phyloP scores from a whole-genome alignment of 2,329 filamentous ascomycete species.

The Domatiomyces globalis region DNA sequence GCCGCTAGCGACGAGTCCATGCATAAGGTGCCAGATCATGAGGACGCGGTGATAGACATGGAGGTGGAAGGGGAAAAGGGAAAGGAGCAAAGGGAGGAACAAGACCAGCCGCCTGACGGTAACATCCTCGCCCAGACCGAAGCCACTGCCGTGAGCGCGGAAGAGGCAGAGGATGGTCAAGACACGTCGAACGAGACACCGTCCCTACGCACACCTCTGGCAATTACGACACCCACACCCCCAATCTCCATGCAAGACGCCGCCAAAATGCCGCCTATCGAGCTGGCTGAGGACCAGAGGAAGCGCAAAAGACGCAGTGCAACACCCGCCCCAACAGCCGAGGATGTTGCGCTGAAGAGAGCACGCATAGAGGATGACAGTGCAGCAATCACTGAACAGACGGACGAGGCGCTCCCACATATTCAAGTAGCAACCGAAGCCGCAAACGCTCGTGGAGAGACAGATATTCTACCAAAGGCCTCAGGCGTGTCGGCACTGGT shows the following conservation, averaged over 20 bases:
- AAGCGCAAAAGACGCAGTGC: slow-evolving; percentile 55
- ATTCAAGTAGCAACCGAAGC: too few relatives aligned
- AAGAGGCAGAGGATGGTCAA: background rate
- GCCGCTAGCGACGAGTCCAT: background rate
- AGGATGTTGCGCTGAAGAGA: slow-evolving; percentile 43
- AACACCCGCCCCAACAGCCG: slow-evolving; percentile 43
- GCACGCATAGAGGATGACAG: slow-evolving; percentile 29
- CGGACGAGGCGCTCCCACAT: background rate
- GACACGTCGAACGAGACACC: background rate
- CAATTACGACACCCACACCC: background rate
- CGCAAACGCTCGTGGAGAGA: slow-evolving; percentile 8
- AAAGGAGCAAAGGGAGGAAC: background rate
- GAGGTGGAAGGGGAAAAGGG: background rate
- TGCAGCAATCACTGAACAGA: background rate
- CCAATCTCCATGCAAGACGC: slow-evolving; percentile 1
- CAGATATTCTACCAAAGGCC: background rate
- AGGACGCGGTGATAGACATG: background rate
- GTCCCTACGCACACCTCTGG: background rate
- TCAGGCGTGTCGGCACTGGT: background rate
- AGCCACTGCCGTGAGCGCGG: background rate
- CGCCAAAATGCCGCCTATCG: slow-evolving; percentile 10
- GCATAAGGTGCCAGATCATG: background rate
- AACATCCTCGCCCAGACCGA: background rate
- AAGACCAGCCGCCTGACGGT: background rate
- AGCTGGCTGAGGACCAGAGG: slow-evolving; percentile 39